These are phyloP conservation scores for Chondrus crispus DNA, from an alignment of 23 red algal species.

Conservation along the genomic window DNA sequence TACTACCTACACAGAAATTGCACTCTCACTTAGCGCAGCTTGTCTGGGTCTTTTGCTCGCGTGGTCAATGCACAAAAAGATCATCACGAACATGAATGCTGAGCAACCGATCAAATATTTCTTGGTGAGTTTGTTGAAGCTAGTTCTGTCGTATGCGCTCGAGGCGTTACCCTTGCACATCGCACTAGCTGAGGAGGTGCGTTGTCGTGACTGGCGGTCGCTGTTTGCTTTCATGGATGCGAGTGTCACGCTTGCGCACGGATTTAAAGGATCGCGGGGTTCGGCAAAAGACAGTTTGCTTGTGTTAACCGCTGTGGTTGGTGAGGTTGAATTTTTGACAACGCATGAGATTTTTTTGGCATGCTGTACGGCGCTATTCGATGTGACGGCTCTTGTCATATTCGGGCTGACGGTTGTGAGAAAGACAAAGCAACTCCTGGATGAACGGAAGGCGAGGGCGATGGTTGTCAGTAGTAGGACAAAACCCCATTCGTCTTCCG, in stretches of 20 bases:
- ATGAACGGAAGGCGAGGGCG: no score
- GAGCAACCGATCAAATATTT: not conserved
- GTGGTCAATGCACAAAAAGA: not conserved
- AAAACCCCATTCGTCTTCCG: no score
- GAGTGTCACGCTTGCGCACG: not conserved
- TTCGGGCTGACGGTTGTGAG: no score
- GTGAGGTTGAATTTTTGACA: slow-evolving; percentile 17
- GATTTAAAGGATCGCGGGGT: not conserved
- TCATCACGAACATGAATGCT: not conserved
- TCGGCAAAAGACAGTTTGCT: not conserved
- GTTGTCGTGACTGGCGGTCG: not conserved
- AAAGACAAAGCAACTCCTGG: no score
- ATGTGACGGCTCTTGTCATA: no score
- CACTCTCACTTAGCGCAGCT: not conserved
- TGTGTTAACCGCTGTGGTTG: slow-evolving; percentile 21
- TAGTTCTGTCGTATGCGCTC: not conserved
- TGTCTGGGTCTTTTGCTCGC: slow-evolving; percentile 3
- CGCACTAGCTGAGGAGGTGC: not conserved
- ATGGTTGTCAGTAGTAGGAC: no score
- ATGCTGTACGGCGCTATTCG: no score
- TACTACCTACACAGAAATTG: not conserved
- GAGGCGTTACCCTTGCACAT: slow-evolving; percentile 30
- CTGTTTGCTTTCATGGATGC: slow-evolving; percentile 34
- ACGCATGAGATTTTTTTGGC: no score
- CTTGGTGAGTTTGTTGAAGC: not conserved